Conservation (phyloP, 495 filamentous ascomycete genomes). For the Talaromyces thailandensis region DNA sequence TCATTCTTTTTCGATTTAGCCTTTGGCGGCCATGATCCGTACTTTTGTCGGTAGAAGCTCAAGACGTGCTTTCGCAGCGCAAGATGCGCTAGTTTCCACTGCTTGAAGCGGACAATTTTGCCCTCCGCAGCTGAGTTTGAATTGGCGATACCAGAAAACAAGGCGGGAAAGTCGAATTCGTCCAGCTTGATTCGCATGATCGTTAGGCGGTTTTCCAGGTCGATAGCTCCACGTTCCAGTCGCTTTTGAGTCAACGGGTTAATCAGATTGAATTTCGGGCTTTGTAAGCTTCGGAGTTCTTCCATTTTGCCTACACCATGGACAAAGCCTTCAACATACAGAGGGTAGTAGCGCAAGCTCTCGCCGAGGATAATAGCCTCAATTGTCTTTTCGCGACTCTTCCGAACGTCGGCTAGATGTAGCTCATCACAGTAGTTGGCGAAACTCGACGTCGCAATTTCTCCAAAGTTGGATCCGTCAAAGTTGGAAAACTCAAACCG, state of each 20-base stretch:
- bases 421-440: slow-evolving; percentile 68
- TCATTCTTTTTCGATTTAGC: slow-evolving; percentile 86
- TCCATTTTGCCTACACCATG: slow-evolving; percentile 90
- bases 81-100: slow-evolving; percentile 67
- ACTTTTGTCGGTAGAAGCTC: slow-evolving; percentile 68
- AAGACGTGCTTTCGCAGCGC: slow-evolving; percentile 68
- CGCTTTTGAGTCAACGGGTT: slow-evolving; percentile 63
- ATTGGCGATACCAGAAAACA: slow-evolving; percentile 83
- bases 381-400: slow-evolving; percentile 81
- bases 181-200: slow-evolving; percentile 60
- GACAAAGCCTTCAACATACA: slow-evolving; percentile 87
- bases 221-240: slow-evolving; percentile 71
- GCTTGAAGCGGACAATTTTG: slow-evolving; percentile 71
- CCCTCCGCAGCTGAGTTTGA: slow-evolving; percentile 64
- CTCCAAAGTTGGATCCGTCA: slow-evolving; percentile 76
- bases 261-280: slow-evolving; percentile 59
- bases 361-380: slow-evolving; percentile 85
- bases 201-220: slow-evolving; percentile 59
- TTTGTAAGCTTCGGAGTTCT: slow-evolving; percentile 56
- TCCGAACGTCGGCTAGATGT: slow-evolving; percentile 66
- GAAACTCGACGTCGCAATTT: slow-evolving; percentile 68
- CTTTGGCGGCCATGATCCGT: slow-evolving; percentile 92
- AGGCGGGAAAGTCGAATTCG: slow-evolving; percentile 81
- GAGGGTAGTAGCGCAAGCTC: slow-evolving; percentile 64
- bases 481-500: slow-evolving; percentile 71